Conservation (phyloP, 2,329 filamentous ascomycete species). For the Sporothrix protearum region DNA sequence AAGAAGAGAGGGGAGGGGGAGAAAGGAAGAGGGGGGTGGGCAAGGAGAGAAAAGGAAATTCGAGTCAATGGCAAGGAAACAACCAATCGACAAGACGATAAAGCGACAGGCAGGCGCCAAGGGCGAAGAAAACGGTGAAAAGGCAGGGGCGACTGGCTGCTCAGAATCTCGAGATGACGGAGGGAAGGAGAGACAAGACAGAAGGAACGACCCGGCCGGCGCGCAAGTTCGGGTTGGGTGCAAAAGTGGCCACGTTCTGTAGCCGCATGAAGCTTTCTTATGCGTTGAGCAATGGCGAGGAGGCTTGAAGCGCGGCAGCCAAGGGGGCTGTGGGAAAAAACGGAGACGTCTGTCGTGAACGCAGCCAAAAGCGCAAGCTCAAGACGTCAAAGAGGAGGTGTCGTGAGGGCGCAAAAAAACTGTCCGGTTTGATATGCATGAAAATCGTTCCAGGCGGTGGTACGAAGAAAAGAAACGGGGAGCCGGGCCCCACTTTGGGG, state of each 20-base stretch:
- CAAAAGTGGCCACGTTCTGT: constrained; percentile 8
- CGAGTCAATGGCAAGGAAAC: background rate
- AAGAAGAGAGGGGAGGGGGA: background rate
- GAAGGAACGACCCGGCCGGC: constrained; percentile 11
- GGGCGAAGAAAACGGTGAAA: background rate
- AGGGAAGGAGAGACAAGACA: background rate
- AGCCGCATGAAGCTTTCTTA: constrained; percentile 21
- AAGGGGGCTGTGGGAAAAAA: constrained; percentile 9
- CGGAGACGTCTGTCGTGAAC: background rate
- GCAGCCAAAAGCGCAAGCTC: background rate
- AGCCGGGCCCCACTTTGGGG: constrained; percentile 9
- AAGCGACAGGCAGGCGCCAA: background rate
- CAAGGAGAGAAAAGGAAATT: constrained; percentile 5
- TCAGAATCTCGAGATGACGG: background rate
- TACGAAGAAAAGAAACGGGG: constrained; percentile 12
- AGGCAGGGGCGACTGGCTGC: background rate
- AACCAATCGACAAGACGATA: background rate
- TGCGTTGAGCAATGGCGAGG: constrained; percentile 14
- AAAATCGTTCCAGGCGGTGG: constrained; percentile 23
- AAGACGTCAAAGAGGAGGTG: background rate
- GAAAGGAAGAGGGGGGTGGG: background rate
- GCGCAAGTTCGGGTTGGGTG: constrained; percentile 15
- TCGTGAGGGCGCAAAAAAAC: constrained; percentile 20
- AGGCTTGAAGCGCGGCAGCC: constrained; percentile 13
- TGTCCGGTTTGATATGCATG: constrained; percentile 22